These are phyloP conservation scores for Quercus engelmannii DNA, from an alignment of 306 rosid species.

Conservation along the genomic window DNA sequence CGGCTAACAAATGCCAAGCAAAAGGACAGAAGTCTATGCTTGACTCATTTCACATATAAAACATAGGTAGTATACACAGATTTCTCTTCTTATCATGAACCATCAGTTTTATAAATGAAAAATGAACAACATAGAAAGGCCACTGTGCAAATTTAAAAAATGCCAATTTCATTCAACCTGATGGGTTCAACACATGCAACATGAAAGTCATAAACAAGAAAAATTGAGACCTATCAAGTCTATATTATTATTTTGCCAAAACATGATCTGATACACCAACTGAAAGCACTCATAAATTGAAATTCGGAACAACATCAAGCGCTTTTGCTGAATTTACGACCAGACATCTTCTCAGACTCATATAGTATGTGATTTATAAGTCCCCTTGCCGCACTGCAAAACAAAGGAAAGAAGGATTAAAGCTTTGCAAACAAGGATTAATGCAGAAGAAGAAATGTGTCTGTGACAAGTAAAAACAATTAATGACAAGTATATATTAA, in stretches of 20 bases:
- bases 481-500: not conserved
- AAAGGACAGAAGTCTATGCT: not conserved
- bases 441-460: not conserved
- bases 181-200: not conserved
- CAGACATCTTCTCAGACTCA: conserved; percentile 69
- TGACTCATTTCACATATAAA: not conserved
- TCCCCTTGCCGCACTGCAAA: conserved; percentile 86
- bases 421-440: not conserved
- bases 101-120: too few relatives aligned
- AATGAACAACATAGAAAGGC: not conserved
- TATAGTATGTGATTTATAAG: conserved; percentile 82
- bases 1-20: not conserved
- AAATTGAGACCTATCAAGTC: not conserved
- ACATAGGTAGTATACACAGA: not conserved
- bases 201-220: conserved; percentile 1
- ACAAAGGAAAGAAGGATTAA: conserved; percentile 10
- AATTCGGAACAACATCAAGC: conserved; percentile 33
- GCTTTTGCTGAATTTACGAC: conserved; percentile 65
- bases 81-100: not conserved
- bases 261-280: conserved; percentile 13
- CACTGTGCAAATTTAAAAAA: not conserved
- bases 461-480: not conserved
- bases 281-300: conserved; percentile 7
- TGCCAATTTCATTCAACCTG: not conserved
- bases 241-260: conserved; percentile 13